Conservation (phyloP, 2,329 filamentous ascomycete species). For the Paraconiothyrium brasiliense region DNA sequence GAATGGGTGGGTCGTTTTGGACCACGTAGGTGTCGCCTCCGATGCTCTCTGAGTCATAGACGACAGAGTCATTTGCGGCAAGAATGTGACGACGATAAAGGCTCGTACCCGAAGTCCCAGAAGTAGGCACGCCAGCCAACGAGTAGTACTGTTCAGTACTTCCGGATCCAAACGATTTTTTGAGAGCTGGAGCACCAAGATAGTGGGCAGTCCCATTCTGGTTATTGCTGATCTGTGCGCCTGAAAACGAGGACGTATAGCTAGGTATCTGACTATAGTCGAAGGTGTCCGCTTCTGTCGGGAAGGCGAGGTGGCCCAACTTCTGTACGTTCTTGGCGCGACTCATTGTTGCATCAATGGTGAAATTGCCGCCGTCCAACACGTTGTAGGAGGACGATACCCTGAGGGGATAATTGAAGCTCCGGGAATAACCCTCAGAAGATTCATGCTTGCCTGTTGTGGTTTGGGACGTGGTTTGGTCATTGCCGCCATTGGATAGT, state of each 20-base stretch:
- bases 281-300: conserved; percentile 70
- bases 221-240: conserved; percentile 58
- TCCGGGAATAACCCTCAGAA: conserved; percentile 49
- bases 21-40: conserved; percentile 21
- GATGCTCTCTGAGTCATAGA: conserved; percentile 58
- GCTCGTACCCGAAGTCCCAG: conserved; percentile 36
- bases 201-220: conserved; percentile 69
- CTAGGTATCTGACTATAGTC: conserved; percentile 39
- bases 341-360: conserved; percentile 58
- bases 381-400: conserved; percentile 63
- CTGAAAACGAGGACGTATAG: conserved; percentile 38
- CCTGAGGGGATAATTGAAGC: conserved; percentile 69
- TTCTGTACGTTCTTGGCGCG: conserved; percentile 60
- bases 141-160: conserved; percentile 65
- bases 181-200: conserved; percentile 57
- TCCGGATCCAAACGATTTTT: conserved; percentile 62
- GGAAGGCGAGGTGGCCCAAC: conserved; percentile 62
- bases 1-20: conserved; percentile 20
- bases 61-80: conserved; percentile 64
- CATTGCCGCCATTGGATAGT: conserved; percentile 63
- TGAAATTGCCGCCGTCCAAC: conserved; percentile 53
- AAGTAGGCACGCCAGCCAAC: conserved; percentile 59
- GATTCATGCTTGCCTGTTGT: conserved; percentile 61
- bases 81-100: conserved; percentile 68
- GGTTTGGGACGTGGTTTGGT: conserved; percentile 63